phyloP scores from a whole-genome alignment of 306 rosid species.

The Begonia peltatifolia region DNA sequence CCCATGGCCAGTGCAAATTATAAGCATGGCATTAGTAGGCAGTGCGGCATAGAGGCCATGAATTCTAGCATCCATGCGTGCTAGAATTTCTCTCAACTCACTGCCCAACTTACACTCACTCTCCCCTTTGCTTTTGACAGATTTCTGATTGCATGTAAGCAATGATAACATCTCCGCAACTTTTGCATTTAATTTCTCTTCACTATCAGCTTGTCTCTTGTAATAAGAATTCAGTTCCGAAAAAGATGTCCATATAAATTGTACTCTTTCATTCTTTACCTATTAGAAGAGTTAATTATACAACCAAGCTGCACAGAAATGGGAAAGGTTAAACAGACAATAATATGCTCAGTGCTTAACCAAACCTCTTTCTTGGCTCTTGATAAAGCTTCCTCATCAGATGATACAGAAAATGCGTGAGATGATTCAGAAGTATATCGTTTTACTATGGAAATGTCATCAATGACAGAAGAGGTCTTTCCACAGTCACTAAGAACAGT shows the following conservation, averaged over 20 bases:
- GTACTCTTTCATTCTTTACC: conserved; percentile 74
- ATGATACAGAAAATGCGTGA: conserved; percentile 61
- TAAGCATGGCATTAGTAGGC: conserved; percentile 77
- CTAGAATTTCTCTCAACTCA: conserved; percentile 67
- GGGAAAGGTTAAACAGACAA: no score
- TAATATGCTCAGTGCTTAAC: conserved; percentile 6
- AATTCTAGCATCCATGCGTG: conserved; percentile 58
- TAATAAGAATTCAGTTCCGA: conserved; percentile 66
- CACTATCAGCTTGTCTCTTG: conserved; percentile 63
- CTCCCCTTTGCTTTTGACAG: conserved; percentile 26
- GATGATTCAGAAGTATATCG: conserved; percentile 69
- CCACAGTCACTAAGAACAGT: conserved; percentile 60
- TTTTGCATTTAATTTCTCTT: conserved; percentile 50
- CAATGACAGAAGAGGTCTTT: conserved; percentile 60
- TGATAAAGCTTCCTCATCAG: conserved; percentile 79
- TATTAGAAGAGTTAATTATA: conserved; percentile 15
- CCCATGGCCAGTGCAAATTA: conserved; percentile 91
- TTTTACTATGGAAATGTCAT: conserved; percentile 65
- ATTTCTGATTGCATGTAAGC: conserved; percentile 47
- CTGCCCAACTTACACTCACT: conserved; percentile 22
- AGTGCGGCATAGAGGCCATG: conserved; percentile 33
- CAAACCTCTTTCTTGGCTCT: conserved; percentile 69
- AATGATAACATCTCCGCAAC: conserved; percentile 76
- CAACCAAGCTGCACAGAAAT: neutral
- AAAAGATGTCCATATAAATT: conserved; percentile 89